These are phyloP conservation scores for Talaromyces sp. DNA, from an alignment of 2,329 filamentous ascomycete genomes.

Conservation along the genomic window DNA sequence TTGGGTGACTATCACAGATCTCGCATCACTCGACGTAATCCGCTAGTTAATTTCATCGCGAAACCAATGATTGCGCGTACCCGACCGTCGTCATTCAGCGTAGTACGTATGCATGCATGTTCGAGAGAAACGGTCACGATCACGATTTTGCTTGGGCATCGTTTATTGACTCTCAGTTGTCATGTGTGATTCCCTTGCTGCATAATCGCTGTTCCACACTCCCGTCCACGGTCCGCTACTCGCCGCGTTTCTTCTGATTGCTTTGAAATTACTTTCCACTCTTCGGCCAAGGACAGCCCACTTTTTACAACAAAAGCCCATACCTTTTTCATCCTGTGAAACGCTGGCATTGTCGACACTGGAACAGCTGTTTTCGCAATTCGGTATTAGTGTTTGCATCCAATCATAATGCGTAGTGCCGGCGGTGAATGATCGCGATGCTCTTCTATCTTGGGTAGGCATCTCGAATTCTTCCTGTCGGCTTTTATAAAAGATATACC, in stretches of 20 bases:
- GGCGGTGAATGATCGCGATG: not conserved
- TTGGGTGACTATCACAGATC: constrained; percentile 3
- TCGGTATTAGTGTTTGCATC: not conserved
- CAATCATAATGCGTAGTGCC: not conserved
- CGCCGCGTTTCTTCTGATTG: not conserved
- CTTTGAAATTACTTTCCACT: not conserved
- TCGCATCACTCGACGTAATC: not conserved
- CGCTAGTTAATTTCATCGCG: not conserved
- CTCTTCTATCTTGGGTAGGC: not conserved
- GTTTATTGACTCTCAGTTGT: not conserved
- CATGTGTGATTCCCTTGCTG: not conserved
- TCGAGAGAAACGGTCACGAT: not conserved
- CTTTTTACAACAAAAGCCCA: not conserved
- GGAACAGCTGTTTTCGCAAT: not conserved
- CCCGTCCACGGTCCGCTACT: not conserved
- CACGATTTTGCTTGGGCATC: not conserved
- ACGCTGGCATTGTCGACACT: not conserved
- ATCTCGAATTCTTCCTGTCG: not conserved
- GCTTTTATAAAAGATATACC: not conserved
- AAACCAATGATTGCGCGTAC: constrained; percentile 1
- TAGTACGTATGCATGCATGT: not conserved
- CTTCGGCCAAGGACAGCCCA: not conserved
- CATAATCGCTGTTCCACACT: not conserved
- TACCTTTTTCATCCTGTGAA: not conserved
- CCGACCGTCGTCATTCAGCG: not conserved